A percentile compares a stretch with the other conserved stretches of the same genome.
Conservation (phyloP, 768 basidiomycete species). For the Tricholomella constricta region DNA sequence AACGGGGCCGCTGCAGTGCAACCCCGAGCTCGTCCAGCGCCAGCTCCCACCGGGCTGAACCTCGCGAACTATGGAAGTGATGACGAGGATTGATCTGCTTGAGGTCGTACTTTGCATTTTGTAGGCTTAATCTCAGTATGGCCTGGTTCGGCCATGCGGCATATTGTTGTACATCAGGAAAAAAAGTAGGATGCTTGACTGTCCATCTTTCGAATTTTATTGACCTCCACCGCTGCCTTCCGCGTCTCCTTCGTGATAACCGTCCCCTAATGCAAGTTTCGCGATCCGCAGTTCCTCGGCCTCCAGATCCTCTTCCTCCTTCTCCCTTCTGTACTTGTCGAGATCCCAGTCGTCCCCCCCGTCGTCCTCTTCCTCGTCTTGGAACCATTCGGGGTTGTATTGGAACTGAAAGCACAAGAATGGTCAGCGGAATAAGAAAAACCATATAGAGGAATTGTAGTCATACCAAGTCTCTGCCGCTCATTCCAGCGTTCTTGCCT, state of each 20-base stretch:
- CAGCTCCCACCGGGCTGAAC: constrained; percentile 51
- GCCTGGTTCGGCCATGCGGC: constrained; percentile 5
- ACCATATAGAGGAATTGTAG: constrained; percentile 5
- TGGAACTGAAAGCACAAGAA: constrained; percentile 64
- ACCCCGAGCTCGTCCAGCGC: constrained; percentile 32
- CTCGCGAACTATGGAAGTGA: constrained; percentile 83
- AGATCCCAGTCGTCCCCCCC: constrained; percentile 64
- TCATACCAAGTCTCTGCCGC: constrained; percentile 89
- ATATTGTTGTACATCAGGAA: constrained; percentile 17
- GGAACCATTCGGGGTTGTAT: constrained; percentile 95
- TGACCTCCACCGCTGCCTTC: constrained; percentile 33
- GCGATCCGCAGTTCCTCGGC: constrained; percentile 57
- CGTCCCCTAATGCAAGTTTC: constrained; percentile 39
- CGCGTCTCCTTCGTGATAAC: constrained; percentile 27
- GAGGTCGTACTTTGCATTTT: constrained; percentile 14
- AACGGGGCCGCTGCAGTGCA: constrained; percentile 43
- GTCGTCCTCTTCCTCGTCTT: constrained; percentile 65
- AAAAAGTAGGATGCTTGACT: constrained; percentile 3
- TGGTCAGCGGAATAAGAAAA: constrained; percentile 1
- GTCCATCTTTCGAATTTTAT: background rate
- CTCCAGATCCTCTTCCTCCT: constrained; percentile 60
- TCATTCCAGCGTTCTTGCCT: constrained; percentile 92
- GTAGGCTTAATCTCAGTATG: constrained; percentile 1
- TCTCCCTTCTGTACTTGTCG: constrained; percentile 57
- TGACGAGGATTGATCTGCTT: constrained; percentile 41